Evolutionary conservation across 1,284 basidiomycete genomes (phyloP), one percentile per base, ranked within the genome.

Genomic region (Ganoderma multipileum): DNA sequence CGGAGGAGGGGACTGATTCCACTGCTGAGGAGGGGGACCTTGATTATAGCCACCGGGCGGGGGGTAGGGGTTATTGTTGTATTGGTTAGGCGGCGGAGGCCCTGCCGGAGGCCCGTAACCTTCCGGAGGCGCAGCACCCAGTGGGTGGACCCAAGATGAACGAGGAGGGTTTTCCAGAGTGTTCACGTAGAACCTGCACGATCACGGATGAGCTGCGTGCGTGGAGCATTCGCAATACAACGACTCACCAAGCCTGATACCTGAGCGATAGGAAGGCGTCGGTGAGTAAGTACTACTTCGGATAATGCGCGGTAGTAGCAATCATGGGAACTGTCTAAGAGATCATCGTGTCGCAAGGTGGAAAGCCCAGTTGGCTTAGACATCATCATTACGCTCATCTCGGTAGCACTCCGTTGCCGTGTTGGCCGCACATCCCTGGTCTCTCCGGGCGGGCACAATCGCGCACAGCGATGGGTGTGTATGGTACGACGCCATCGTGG

Each of bases 151-250:
- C 91, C 91, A 93, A 23, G 84, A 85, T 44, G 90, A 87, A 52
- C 85, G 83, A 0, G 90, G 89, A 20, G 91, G 91, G 42, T 83
- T 80, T 59, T 85, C 84, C 41, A 76, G 76, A 0, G 88, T 91
- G 73, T 93, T 87, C 58, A 93, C 88, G 72, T 92, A 93, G 82
- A 87, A 93, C 91, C 91, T 92, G 71, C 1, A 2, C 20, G 2
- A 28, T 28, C n/a, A 68, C 30, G 66, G 59, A 52, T n/a, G 20
- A 23, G 41, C 55, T 26, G 47, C 18, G 38, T 28, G 26, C 63
- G 16, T 12, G 14, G 18, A 23, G 33, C 12, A 42, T 30, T 16
- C 18, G 41, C n/a, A 42, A 50, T 33, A 14, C 42, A 14, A 55
- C 26, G 52, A 79, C 86, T 63, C 71, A 92, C 91, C 91, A 93